These are phyloP conservation scores for Lithospermum erythrorhizon DNA, from an alignment of 257 asterid genomes.

Conservation along the genomic window DNA sequence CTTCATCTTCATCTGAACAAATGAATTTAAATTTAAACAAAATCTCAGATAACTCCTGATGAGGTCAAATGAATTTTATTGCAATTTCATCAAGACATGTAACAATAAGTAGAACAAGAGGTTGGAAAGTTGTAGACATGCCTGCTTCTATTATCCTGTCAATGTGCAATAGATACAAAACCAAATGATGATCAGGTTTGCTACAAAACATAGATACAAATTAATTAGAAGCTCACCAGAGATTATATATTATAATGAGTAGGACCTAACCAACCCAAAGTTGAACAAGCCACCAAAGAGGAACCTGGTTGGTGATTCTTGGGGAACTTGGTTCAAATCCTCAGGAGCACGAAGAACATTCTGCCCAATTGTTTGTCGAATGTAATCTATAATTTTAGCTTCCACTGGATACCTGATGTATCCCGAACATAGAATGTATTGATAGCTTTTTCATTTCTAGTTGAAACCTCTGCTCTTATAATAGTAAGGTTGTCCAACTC, in stretches of 20 bases:
- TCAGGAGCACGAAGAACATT: constrained; percentile 27
- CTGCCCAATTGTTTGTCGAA: constrained; percentile 44
- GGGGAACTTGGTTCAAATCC: constrained; percentile 26
- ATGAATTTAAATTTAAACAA: too few species aligned
- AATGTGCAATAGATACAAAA: too few species aligned
- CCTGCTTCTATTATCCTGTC: too few species aligned
- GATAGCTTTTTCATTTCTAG: constrained; percentile 44
- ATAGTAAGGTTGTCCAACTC: constrained; percentile 55
- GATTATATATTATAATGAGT: constrained; percentile 7
- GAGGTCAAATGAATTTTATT: too few species aligned
- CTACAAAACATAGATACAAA: too few species aligned
- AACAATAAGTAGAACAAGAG: too few species aligned
- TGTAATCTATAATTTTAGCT: constrained; percentile 39
- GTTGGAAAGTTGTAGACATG: too few species aligned
- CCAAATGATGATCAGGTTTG: too few species aligned
- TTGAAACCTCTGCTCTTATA: constrained; percentile 52
- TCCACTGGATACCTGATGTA: constrained; percentile 37
- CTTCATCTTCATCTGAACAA: too few species aligned
- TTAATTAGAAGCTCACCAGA: too few species aligned
- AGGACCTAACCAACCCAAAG: constrained; percentile 33
- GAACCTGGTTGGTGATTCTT: constrained; percentile 63
- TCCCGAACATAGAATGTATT: constrained; percentile 49
- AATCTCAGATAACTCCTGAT: too few species aligned
- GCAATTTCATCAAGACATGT: too few species aligned
- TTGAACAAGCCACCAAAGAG: constrained; percentile 75